Evolutionary conservation across 805 yeast species (phyloP), one percentile per base, ranked within the genome.

Genomic region (Candida sithepensis): DNA sequence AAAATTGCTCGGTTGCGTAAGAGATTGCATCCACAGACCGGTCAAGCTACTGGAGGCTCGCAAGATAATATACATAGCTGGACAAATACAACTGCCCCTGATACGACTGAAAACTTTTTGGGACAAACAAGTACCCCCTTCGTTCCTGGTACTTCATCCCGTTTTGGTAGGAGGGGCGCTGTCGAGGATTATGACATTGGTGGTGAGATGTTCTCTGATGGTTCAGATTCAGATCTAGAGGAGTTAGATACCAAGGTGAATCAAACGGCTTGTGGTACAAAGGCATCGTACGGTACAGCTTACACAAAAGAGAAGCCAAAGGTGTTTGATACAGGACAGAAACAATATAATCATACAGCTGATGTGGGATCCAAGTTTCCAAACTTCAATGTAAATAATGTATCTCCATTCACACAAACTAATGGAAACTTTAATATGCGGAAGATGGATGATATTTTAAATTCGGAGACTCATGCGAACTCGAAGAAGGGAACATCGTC

Each of bases 391-490:
- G 43, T 58, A 14, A 41, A 57, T 1, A 56, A 58, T 10, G 48
- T 60, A 2, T 60, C 67, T 4, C 68, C 67, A 2, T 64, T 64
- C 41, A 59, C 65, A 2, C 59, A 61, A 44, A 64, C 66, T 0
- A 51, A 50, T 42, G 68, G 67, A 3, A 53, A 65, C 39, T 59
- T 65, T 47, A 55, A 60, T 44, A 57, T 65, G 65, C 47, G 56
- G 10, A 51, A 57, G 12, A 48, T 64, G 32, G 53, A 48, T 14
- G 56, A 54, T 7, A 48, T 49, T 36, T 45, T 63, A n/a, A 18
- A 18, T 16, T 8, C n/a, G 18, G 38, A 34, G n/a, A n/a, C n/a
- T n/a, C n/a, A n/a, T n/a, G n/a, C n/a, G n/a, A n/a, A n/a, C n/a
- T n/a, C n/a, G n/a, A n/a, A n/a, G n/a, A 34, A 34, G 6, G 10